Base-by-base conservation (phyloP, 768 basidiomycete genomes). In the Leccinum longicurvipes region DNA sequence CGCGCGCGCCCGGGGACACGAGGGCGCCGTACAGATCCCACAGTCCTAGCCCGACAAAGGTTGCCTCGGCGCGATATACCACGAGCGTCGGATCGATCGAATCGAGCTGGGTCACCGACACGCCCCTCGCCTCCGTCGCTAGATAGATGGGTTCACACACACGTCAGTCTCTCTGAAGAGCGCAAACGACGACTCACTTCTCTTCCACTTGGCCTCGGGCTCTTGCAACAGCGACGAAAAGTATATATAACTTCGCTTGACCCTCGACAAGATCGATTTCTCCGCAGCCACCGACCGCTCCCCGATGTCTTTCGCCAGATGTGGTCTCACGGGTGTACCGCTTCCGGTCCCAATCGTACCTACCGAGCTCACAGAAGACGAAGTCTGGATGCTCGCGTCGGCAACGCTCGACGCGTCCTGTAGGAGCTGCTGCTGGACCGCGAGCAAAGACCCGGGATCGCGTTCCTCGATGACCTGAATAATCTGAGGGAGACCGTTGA, bases 61-160 rank as follows among this genome's bases (percentile, higher is more conserved):
- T 95, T 2, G 96, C 96, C 72, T 98, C 94, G 2, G 97, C 95
- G 21, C 93, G 84, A 69, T 93, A 98, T 3, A 99, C 94, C 6
- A 98, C 90, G 54, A 98, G 75, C 0, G 96, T 98, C 25, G 93
- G 93, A 70, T 99, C 97, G 57, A 98, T 98, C 0, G 94, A 96
- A 68, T 98, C 91, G 9, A 98, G 82, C 69, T 98, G 95, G 5
- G 94, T 93, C 34, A 99, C 85, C 5, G 93, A 90, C 1, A 98
- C 96, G 2, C 97, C 96, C 44, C 87, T 82, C 27, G 82, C 80
- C 61, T 99, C 97, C 46, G 88, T 88, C 57, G 81, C 91, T 91
- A 55, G 50, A 59, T 47, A 58, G 44, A 54, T 28, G 28, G 2
- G 39, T 67, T 44, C 64, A 31, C 17, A 36, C 4, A 36, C 8